These are phyloP conservation scores for Oryza glumipatula DNA, from an alignment of 176 grass and related monocot species.

Conservation along the genomic window DNA sequence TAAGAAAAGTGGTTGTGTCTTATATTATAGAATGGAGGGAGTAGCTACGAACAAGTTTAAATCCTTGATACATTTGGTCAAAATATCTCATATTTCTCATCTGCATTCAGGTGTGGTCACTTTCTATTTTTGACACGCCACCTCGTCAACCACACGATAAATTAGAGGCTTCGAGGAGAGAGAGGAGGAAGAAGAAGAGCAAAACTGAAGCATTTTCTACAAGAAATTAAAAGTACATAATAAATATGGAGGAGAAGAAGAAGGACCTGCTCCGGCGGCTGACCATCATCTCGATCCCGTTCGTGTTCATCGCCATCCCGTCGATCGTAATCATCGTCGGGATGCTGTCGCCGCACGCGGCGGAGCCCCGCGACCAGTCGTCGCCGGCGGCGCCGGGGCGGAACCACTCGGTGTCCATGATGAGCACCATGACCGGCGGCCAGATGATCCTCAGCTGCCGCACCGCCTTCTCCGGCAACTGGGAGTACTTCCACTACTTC, in stretches of 20 bases:
- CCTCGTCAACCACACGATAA: neutral
- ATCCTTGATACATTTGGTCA: neutral
- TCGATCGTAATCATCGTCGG: constrained; percentile 52
- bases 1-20: no score
- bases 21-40: no score
- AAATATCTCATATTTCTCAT: neutral
- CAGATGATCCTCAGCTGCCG: constrained; percentile 69
- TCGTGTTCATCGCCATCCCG: constrained; percentile 60
- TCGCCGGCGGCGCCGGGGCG: constrained; percentile 8
- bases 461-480: constrained; percentile 46
- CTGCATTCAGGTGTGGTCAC: neutral
- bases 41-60: neutral
- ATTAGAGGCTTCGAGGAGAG: neutral
- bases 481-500: constrained; percentile 71
- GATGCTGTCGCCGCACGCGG: constrained; percentile 45
- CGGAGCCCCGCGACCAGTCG: neutral
- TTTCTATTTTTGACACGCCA: neutral
- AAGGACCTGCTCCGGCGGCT: constrained; percentile 46
- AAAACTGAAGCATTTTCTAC: neutral
- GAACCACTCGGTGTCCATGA: constrained; percentile 61
- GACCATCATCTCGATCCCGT: constrained; percentile 59
- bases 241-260: constrained; percentile 44
- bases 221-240: neutral
- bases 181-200: neutral
- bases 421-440: constrained; percentile 61